These are phyloP conservation scores for Trichoderma simmonsii DNA, from an alignment of 2,329 filamentous ascomycete species.

Conservation along the genomic window DNA sequence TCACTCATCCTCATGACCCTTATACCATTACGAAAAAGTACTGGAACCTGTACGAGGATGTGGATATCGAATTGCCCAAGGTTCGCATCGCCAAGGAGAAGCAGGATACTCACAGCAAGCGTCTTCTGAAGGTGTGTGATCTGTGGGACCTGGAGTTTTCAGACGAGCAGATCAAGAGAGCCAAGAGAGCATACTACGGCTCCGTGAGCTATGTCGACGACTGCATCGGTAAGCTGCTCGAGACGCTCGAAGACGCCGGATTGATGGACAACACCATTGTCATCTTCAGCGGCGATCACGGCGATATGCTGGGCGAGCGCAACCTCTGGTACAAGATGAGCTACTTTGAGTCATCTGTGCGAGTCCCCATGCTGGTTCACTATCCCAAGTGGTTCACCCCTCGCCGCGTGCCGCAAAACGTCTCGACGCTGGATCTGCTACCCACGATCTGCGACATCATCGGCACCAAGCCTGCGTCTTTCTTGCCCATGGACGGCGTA, in stretches of 20 bases:
- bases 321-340: slow-evolving; percentile 98
- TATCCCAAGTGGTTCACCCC: slow-evolving; percentile 73
- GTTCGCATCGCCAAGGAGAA: slow-evolving; percentile 75
- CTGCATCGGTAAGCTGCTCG: slow-evolving; percentile 79
- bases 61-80: slow-evolving; percentile 81
- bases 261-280: slow-evolving; percentile 84
- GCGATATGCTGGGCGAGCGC: slow-evolving; percentile 92
- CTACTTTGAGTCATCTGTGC: slow-evolving; percentile 88
- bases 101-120: slow-evolving; percentile 82
- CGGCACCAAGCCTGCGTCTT: slow-evolving; percentile 64
- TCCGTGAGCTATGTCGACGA: slow-evolving; percentile 93
- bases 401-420: slow-evolving; percentile 75
- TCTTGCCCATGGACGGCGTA: slow-evolving; percentile 80
- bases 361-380: slow-evolving; percentile 83
- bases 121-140: slow-evolving; percentile 81
- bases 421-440: slow-evolving; percentile 86
- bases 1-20: slow-evolving; percentile 92
- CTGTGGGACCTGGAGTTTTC: slow-evolving; percentile 80
- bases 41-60: slow-evolving; percentile 87
- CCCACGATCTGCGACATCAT: slow-evolving; percentile 84
- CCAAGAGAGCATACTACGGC: slow-evolving; percentile 86
- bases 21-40: slow-evolving; percentile 93
- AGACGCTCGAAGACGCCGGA: slow-evolving; percentile 73
- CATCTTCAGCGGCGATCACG: slow-evolving; percentile 90
- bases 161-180: slow-evolving; percentile 80